Percentiles rank a stretch among this genome's conserved stretches.
Conservation (phyloP, 139 green algal genomes). For the Raphidocelis subcapitata region DNA sequence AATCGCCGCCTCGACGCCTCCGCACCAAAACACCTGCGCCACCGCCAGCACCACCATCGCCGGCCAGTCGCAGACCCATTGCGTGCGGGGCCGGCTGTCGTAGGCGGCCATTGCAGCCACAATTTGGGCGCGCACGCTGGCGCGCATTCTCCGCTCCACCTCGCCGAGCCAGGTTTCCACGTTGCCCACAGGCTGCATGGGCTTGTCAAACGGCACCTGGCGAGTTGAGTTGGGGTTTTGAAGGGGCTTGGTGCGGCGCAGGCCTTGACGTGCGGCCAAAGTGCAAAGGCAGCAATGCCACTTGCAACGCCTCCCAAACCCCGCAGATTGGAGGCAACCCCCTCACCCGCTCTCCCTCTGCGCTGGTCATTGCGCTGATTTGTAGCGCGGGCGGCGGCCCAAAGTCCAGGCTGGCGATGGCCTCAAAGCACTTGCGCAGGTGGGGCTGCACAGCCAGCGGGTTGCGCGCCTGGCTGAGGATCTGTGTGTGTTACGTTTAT, state of each 20-base stretch:
- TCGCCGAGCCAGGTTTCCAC: constrained; percentile 81
- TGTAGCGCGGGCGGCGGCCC: constrained; percentile 40
- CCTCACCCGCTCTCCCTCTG: constrained; percentile 57
- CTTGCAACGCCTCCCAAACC: no score
- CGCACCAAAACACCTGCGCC: constrained; percentile 63
- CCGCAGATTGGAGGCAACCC: no score
- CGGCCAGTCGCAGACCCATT: constrained; percentile 80
- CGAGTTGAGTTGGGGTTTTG: no score
- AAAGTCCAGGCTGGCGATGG: constrained; percentile 79
- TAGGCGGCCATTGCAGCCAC: constrained; percentile 23
- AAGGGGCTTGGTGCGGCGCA: no score
- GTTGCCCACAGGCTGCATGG: constrained; percentile 61
- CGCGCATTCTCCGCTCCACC: constrained; percentile 75
- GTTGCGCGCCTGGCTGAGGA: constrained; percentile 75
- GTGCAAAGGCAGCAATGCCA: no score
- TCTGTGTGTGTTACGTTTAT: constrained; percentile 44
- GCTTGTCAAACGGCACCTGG: constrained; percentile 62
- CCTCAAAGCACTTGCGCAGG: constrained; percentile 87
- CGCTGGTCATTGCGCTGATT: constrained; percentile 74
- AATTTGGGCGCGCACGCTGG: constrained; percentile 45
- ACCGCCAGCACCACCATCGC: constrained; percentile 80
- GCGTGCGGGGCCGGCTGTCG: constrained; percentile 28
- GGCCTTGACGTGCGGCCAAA: no score
- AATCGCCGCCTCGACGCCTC: constrained; percentile 67
- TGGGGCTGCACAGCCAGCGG: constrained; percentile 77